Conservation (phyloP, 176 grass and related monocot genomes). For the maize (Zea mays) region Zm-B73-REFERENCE-NAM-5.0 NC_050098.1:61093001-61093500, state of each 20-base stretch:
- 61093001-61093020: no score
- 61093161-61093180: slow-evolving; percentile 59
- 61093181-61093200: slow-evolving; percentile 58
- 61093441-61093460: slow-evolving; percentile 29
- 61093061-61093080: no score
- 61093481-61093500: slow-evolving; percentile 70
- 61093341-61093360: background rate
- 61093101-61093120: no score
- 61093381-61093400: background rate
- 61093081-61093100: no score
- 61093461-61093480: slow-evolving; percentile 46
- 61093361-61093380: no score
- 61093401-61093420: background rate
- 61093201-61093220: slow-evolving; percentile 73
- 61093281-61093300: slow-evolving; percentile 68
- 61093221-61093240: slow-evolving; percentile 62
- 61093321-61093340: slow-evolving; percentile 38
- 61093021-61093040: no score
- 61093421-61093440: background rate
- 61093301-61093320: slow-evolving; percentile 52
- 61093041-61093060: no score
- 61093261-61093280: slow-evolving; percentile 61
- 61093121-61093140: background rate
- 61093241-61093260: slow-evolving; percentile 47
- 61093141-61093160: slow-evolving; percentile 61